phyloP scores from a whole-genome alignment of 495 filamentous ascomycete genomes.

The Neurospora cerealis region DNA sequence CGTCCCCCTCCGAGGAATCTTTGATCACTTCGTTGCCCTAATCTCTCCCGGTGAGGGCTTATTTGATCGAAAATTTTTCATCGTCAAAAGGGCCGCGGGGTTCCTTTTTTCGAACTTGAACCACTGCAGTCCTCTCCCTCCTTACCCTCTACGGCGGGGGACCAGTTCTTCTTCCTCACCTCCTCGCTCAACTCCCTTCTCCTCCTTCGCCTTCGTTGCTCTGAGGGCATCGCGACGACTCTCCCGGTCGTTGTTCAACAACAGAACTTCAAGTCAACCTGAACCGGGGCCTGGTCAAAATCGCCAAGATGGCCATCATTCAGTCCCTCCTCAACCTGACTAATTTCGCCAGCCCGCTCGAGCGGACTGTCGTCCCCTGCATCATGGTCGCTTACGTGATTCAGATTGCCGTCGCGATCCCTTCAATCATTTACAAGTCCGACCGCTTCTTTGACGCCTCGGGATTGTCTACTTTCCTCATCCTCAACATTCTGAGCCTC shows the following conservation, averaged over 20 bases:
- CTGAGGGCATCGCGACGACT: background rate
- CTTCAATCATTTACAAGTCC: constrained; percentile 45
- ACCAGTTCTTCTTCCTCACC: background rate
- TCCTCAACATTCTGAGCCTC: constrained; percentile 45
- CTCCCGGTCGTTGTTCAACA: background rate
- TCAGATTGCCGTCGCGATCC: constrained; percentile 46
- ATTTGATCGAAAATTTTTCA: background rate
- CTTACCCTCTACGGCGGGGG: background rate
- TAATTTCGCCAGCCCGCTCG: constrained; percentile 47
- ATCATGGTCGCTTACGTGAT: constrained; percentile 46
- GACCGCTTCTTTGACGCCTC: constrained; percentile 59
- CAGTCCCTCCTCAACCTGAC: constrained; percentile 43
- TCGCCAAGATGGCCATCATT: constrained; percentile 36
- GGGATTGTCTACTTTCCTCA: constrained; percentile 50
- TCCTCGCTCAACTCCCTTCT: background rate
- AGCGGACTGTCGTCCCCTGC: constrained; percentile 48
- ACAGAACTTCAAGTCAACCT: background rate
- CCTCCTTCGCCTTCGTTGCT: background rate
- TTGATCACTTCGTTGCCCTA: background rate
- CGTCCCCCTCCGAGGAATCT: background rate
- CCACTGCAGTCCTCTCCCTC: background rate
- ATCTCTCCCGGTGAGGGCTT: background rate
- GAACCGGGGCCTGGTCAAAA: background rate
- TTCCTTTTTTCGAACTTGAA: background rate
- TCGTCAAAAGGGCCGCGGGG: background rate